Evolutionary conservation across 2,329 filamentous ascomycete species (phyloP).

Genomic region (Fusarium humuli): DNA sequence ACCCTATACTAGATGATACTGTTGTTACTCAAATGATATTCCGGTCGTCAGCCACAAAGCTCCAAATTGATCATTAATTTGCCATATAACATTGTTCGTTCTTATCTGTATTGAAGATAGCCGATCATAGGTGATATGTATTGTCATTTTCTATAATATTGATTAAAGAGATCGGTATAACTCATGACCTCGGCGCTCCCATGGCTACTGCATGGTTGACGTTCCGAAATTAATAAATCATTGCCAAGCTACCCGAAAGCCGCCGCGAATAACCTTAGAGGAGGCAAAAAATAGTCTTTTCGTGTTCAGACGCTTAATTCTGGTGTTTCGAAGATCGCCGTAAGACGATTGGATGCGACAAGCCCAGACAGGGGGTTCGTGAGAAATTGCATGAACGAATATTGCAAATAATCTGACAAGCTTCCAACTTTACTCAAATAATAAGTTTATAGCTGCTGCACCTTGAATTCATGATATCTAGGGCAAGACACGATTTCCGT

Average conservation of each 20-base stretch:
- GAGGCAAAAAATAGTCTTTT: no score
- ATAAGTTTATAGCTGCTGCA: not conserved
- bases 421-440: fast-evolving
- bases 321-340: no score
- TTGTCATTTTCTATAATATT: no score
- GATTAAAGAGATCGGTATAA: no score
- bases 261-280: no score
- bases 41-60: not conserved
- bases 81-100: no score
- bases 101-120: not conserved
- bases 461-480: not conserved
- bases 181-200: no score
- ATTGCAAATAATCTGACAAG: not conserved
- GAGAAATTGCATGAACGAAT: not conserved
- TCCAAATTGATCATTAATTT: not conserved
- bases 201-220: no score
- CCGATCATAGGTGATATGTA: not conserved
- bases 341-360: not conserved
- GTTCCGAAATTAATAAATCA: no score
- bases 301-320: no score
- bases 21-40: fast-evolving
- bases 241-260: no score
- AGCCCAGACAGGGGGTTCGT: fast-evolving
- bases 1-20: not conserved
- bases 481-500: not conserved